Conservation (phyloP, 2,329 filamentous ascomycete genomes). For the Hawksworthiomyces lignivorus region DNA sequence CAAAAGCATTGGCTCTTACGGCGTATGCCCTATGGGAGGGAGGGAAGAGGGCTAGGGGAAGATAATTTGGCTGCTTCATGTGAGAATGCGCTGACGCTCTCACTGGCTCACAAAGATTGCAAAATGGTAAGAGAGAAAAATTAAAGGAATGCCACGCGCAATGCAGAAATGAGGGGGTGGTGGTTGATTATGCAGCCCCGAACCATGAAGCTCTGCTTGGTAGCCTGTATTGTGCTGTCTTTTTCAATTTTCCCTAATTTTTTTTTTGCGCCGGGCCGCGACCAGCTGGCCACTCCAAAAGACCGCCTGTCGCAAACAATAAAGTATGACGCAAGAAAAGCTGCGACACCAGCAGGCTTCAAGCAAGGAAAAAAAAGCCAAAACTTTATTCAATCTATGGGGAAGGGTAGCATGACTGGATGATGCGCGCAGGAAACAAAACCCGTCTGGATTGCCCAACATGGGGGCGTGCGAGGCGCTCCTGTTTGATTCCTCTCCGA, state of each 20-base stretch:
- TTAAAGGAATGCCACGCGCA: too few species aligned
- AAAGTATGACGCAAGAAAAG: neutral
- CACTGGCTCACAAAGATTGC: conserved; percentile 4
- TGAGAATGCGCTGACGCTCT: conserved; percentile 7
- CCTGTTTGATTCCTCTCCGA: too few species aligned
- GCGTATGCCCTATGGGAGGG: too few species aligned
- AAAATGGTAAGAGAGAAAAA: neutral
- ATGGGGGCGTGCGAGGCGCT: too few species aligned
- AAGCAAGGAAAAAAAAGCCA: conserved; percentile 1
- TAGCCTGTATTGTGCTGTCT: too few species aligned
- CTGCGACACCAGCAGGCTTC: neutral
- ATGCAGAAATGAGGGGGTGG: neutral
- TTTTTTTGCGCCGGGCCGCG: conserved; percentile 12
- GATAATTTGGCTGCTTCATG: too few species aligned
- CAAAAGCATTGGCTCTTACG: conserved; percentile 1
- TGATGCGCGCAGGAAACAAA: too few species aligned
- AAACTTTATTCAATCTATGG: too few species aligned
- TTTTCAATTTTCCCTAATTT: neutral
- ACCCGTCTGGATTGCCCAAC: too few species aligned
- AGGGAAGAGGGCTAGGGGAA: too few species aligned
- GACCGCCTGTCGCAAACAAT: conserved; percentile 6
- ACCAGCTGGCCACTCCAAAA: conserved; percentile 11
- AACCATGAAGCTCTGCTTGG: too few species aligned
- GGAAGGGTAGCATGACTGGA: too few species aligned
- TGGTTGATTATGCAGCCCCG: neutral